Conservation (phyloP, 495 filamentous ascomycete genomes). For the Hamigera avellanea region DNA sequence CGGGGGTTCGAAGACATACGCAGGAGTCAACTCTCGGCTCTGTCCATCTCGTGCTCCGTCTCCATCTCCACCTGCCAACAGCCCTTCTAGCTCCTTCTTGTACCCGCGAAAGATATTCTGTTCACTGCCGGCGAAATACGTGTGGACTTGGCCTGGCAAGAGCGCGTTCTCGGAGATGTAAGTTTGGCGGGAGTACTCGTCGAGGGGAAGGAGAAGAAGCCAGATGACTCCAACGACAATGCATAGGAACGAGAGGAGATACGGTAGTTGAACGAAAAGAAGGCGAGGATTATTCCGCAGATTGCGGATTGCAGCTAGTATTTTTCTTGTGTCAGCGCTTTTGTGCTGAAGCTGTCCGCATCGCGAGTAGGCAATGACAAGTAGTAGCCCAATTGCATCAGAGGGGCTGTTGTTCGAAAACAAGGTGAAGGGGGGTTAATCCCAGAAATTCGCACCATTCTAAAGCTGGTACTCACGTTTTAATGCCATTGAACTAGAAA, state of each 20-base stretch:
- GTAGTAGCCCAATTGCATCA: background rate
- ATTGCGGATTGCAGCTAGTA: slow-evolving; percentile 30
- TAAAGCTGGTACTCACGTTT: slow-evolving; percentile 24
- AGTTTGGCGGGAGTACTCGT: slow-evolving; percentile 83
- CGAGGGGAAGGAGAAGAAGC: slow-evolving; percentile 84
- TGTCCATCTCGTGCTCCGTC: slow-evolving; percentile 1
- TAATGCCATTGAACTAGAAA: slow-evolving; percentile 22
- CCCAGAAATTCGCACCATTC: background rate
- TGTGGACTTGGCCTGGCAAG: slow-evolving; percentile 90
- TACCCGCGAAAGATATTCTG: slow-evolving; percentile 93
- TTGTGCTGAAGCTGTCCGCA: slow-evolving; percentile 8
- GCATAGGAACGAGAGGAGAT: slow-evolving; percentile 64
- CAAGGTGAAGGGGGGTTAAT: too few relatives aligned
- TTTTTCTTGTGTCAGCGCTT: slow-evolving; percentile 10
- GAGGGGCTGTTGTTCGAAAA: too few relatives aligned
- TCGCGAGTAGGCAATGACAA: background rate
- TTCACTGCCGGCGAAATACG: slow-evolving; percentile 92
- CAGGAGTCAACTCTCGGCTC: slow-evolving; percentile 30
- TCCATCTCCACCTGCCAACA: slow-evolving; percentile 14
- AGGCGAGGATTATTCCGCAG: slow-evolving; percentile 31
- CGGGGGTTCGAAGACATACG: slow-evolving; percentile 18
- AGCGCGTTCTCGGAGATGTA: slow-evolving; percentile 98
- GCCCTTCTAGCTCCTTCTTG: slow-evolving; percentile 61
- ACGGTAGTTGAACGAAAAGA: slow-evolving; percentile 28
- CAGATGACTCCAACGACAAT: slow-evolving; percentile 81